Conservation (phyloP, 768 basidiomycete species). For the Tylopilus sp. region DNA sequence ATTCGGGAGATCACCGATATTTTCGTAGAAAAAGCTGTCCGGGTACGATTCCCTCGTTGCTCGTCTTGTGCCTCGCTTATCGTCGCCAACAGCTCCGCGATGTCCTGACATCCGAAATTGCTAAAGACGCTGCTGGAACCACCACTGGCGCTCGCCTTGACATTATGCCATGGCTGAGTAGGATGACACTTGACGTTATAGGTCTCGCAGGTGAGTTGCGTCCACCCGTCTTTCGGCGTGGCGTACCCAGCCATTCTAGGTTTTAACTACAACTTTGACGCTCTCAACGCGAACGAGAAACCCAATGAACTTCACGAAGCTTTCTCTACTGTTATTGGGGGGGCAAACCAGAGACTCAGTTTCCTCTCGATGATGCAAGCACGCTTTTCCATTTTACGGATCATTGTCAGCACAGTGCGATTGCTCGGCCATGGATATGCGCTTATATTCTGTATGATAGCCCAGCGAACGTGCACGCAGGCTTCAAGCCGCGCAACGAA, state of each 20-base stretch:
- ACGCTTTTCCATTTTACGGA: slow-evolving; percentile 36
- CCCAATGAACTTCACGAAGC: slow-evolving; percentile 33
- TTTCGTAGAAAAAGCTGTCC: slow-evolving; percentile 52
- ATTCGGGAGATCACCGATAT: slow-evolving; percentile 57
- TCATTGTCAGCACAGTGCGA: slow-evolving; percentile 32
- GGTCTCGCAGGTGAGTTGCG: slow-evolving; percentile 34
- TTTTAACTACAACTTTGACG: slow-evolving; percentile 36
- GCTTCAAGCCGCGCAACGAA: slow-evolving; percentile 31
- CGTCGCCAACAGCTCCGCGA: slow-evolving; percentile 38
- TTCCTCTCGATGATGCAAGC: slow-evolving; percentile 32
- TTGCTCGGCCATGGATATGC: background rate
- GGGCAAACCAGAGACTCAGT: background rate
- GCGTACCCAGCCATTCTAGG: slow-evolving; percentile 10
- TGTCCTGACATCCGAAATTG: slow-evolving; percentile 36
- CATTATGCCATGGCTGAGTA: slow-evolving; percentile 30
- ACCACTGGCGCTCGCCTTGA: slow-evolving; percentile 23
- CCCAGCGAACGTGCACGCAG: slow-evolving; percentile 15
- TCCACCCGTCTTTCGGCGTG: background rate
- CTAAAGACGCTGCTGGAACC: slow-evolving; percentile 18
- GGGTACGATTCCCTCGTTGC: slow-evolving; percentile 31
- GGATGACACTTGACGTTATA: slow-evolving; percentile 38
- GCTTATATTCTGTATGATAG: slow-evolving; percentile 12
- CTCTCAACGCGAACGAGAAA: slow-evolving; percentile 25
- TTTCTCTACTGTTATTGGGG: slow-evolving; percentile 25
- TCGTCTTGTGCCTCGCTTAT: background rate